Evolutionary conservation across 257 asterid genomes (phyloP).

Genomic region (Solanum tarijense): DNA sequence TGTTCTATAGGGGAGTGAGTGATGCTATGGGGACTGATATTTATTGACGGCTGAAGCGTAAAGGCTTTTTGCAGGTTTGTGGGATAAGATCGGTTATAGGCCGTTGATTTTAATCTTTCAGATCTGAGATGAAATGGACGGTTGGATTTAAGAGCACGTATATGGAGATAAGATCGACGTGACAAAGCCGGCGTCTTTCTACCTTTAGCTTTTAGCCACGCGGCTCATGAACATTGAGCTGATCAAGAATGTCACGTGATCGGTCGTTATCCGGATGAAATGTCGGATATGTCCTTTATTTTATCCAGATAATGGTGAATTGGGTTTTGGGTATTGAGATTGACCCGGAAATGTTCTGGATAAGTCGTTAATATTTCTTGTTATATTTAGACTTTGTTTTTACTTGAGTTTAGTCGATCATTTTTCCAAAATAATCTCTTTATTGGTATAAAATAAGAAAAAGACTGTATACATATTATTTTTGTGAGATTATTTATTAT

Average conservation of each 20-base stretch:
- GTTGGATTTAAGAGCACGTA: conserved; percentile 28
- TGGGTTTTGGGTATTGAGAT: neutral
- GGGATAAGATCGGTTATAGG: conserved; percentile 4
- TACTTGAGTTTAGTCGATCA: neutral
- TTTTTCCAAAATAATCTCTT: neutral
- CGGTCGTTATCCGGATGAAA: neutral
- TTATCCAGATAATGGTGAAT: neutral
- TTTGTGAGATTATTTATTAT: neutral
- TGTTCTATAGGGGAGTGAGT: neutral
- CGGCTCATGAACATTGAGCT: neutral
- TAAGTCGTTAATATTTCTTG: neutral
- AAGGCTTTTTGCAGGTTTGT: conserved; percentile 20
- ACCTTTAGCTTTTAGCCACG: conserved; percentile 10
- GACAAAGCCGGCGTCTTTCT: neutral
- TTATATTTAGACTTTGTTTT: neutral
- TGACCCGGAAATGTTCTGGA: neutral
- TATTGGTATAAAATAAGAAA: neutral
- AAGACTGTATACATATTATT: neutral
- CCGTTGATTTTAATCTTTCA: conserved; percentile 32
- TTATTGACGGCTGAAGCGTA: conserved; percentile 27
- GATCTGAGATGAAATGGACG: conserved; percentile 30
- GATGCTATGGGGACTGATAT: conserved; percentile 7
- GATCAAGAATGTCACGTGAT: conserved; percentile 15
- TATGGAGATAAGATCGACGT: conserved; percentile 48
- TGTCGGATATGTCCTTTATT: conserved; percentile 11